Base-by-base conservation (phyloP, 2,329 filamentous ascomycete genomes). In the Metarhizium rileyi region DNA sequence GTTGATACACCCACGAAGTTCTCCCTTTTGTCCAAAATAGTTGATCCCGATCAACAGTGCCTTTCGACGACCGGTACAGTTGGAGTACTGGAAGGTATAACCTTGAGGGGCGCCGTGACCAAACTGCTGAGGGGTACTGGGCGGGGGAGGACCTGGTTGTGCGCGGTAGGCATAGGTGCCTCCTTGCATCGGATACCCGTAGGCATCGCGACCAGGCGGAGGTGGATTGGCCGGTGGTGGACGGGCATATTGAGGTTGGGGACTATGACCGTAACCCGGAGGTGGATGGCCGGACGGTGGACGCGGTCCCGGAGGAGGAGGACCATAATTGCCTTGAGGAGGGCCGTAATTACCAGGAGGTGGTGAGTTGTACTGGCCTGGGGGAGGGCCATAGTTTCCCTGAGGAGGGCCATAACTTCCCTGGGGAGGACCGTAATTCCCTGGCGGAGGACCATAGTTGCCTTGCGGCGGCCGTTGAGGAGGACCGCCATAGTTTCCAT, bases 41-140 rank as follows among this genome's bases (percentile, higher is more conserved):
- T 90, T 90, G 73, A 90, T 87, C 47, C 86, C 86, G 54, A 90
- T 87, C 50, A 90, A 70, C 50, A 90, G 70, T 7, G 86, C 86
- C 70, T 87, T 88, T 60, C 85, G 76, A 55, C 76, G 77, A 47
- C 86, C 86, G 6, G 80, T 83, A 64, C 86, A 90, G 62, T 83
- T 81, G 50, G 82, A 86, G 71, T 87, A 88, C 67, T 87, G 82
- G 70, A 87, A 89, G 6, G 76, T 81, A 64, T 88, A 88, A 53
- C 75, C 76, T 20, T 74, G 66, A 2, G 84, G 85, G 1, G 85
- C 84, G 52, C 84, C 84, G 55, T 83, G 76, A 46, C 84, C 82
- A 57, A 85, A 85, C 55, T 74, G 63, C 62, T 84, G 80, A 6
- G 71, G 66, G 2, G 66, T 68, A 3, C 66, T 63, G 0, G 78